These are phyloP conservation scores for Saturnispora bothae DNA, from an alignment of 805 yeast species.

Conservation along the genomic window DNA sequence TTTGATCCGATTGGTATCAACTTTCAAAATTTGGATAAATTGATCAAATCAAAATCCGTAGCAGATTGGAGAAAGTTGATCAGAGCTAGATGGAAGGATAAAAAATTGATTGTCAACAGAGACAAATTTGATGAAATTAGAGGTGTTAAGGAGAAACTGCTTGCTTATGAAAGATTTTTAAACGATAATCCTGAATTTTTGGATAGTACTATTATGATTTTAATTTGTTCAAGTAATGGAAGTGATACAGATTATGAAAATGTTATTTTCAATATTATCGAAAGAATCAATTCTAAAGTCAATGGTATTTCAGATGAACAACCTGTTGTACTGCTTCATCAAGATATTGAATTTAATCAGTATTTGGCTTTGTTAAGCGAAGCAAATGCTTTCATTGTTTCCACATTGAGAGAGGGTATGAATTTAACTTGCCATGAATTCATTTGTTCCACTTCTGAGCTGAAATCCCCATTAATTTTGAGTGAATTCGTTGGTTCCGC, in stretches of 20 bases:
- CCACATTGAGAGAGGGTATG: constrained; percentile 94
- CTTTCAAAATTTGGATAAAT: constrained; percentile 41
- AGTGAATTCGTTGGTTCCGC: constrained; percentile 97
- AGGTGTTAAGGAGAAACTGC: constrained; percentile 77
- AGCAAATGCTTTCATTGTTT: constrained; percentile 80
- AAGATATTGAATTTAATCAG: constrained; percentile 82
- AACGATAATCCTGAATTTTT: constrained; percentile 60
- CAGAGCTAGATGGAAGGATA: constrained; percentile 66
- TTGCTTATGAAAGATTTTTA: constrained; percentile 78
- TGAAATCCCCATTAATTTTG: constrained; percentile 71
- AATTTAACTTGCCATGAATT: constrained; percentile 94
- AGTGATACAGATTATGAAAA: constrained; percentile 55
- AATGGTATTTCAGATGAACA: constrained; percentile 63
- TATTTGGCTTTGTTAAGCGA: constrained; percentile 78
- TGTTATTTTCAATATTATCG: constrained; percentile 67
- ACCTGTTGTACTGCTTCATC: constrained; percentile 81
- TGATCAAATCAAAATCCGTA: constrained; percentile 38
- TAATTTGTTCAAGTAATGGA: constrained; percentile 60
- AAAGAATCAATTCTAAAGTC: constrained; percentile 71
- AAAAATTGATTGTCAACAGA: constrained; percentile 68
- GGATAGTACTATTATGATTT: constrained; percentile 63
- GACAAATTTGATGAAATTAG: constrained; percentile 83
- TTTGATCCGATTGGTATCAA: constrained; percentile 75
- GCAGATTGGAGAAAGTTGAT: constrained; percentile 58
- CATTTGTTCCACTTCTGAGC: constrained; percentile 58